These are phyloP conservation scores for Mycena vulgaris DNA, from an alignment of 768 basidiomycete genomes.

Conservation along the genomic window DNA sequence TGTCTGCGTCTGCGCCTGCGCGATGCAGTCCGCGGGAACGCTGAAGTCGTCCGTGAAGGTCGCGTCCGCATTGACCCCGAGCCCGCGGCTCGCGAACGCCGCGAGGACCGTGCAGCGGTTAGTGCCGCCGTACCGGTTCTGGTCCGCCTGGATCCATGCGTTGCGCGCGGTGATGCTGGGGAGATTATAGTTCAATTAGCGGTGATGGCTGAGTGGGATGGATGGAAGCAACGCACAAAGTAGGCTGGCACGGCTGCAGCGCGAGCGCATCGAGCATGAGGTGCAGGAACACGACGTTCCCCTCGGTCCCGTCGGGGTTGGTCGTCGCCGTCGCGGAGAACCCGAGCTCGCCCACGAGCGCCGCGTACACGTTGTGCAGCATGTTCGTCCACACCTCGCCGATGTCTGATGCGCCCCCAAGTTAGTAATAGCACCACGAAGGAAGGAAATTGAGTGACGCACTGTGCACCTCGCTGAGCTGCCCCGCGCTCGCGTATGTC, in stretches of 20 bases:
- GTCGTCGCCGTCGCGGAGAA: conserved; percentile 43
- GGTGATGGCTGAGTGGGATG: no score
- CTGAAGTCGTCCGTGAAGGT: conserved; percentile 46
- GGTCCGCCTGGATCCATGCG: conserved; percentile 54
- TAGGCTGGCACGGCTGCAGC: conserved; percentile 14
- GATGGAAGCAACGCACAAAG: conserved; percentile 26
- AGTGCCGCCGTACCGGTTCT: conserved; percentile 49
- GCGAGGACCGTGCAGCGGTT: conserved; percentile 52
- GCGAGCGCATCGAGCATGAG: conserved; percentile 49
- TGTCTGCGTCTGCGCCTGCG: no score
- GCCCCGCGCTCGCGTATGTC: not conserved
- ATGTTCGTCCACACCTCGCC: conserved; percentile 63
- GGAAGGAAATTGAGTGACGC: not conserved
- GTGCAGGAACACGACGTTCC: conserved; percentile 52
- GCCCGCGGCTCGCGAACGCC: conserved; percentile 52
- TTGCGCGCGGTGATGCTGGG: conserved; percentile 44
- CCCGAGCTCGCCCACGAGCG: conserved; percentile 43
- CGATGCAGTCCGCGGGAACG: conserved; percentile 49
- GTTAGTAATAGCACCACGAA: not conserved
- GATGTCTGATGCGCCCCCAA: not conserved
- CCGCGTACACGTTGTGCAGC: conserved; percentile 50
- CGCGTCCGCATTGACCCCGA: conserved; percentile 48
- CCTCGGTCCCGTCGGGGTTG: conserved; percentile 44
- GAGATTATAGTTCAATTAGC: not conserved
- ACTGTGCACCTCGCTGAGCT: not conserved